Evolutionary conservation across 352 stramenopile genomes (phyloP), one percentile per base, ranked within the genome.

Genomic region (Phytophthora idaei): DNA sequence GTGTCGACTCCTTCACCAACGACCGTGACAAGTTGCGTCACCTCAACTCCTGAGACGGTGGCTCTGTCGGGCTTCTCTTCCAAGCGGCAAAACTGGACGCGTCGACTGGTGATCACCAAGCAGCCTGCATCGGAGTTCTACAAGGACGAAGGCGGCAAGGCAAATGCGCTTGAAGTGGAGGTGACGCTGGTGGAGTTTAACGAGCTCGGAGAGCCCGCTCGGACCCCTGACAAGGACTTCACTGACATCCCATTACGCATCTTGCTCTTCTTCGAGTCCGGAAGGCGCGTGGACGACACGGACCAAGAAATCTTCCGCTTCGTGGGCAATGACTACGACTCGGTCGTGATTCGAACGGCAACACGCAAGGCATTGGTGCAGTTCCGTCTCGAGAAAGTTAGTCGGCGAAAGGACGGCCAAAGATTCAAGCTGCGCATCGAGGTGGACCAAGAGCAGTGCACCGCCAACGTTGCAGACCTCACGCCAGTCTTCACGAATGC

Each of bases 271-370:
- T 95, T 93, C 45, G 87, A 95, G 69, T 93, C 87, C 11, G 87
- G 87, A n/a, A 93, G 92, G 73, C 75, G 77, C 29, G 87, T 95
- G 45, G 87, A 95, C 45, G 83, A 93, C 57, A 77, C 80, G 46
- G 87, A 95, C 64, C 86, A 94, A 53, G 85, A 95, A 57, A 95
- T 95, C 45, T 94, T 95, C 61, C 80, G 87, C 52, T 92, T 94
- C 39, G 85, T 95, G 21, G 87, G 87, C 17, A 92, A 94, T 56
- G 87, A 93, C 55, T 94, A 92, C 61, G 86, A 95, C 73, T 90
- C 84, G 57, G 73, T 94, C 4, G 86, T 93, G 41, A 93, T 95
- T 66, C 81, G 83, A 44, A 62, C 74, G 1, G 49, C 72, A 5
- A 85, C 74, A 21, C 83, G 86, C 41, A 92, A 87, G 56, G 78